Percentiles rank a stretch among this genome's conserved stretches.
Evolutionary conservation across 345 rosid genomes (phyloP).

Genomic region (Moricandia arvensis): DNA sequence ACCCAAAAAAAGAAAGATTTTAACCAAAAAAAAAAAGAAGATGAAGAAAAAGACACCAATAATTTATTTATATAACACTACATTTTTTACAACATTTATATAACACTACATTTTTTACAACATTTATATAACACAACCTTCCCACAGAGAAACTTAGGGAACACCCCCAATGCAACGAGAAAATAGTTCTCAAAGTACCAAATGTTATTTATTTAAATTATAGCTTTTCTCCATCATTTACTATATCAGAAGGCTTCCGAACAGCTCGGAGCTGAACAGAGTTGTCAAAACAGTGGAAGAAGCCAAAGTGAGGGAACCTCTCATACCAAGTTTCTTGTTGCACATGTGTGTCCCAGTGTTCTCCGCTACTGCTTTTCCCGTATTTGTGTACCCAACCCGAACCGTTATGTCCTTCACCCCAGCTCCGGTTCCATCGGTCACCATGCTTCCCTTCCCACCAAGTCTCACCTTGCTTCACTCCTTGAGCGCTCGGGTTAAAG

Average conservation of each 20-base stretch:
- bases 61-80: not conserved
- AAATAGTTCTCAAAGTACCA: not conserved
- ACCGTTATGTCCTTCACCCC: slow-evolving; percentile 88
- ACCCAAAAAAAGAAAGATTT: too few species aligned
- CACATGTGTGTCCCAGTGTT: slow-evolving; percentile 86
- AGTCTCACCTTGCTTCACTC: slow-evolving; percentile 96
- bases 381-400: slow-evolving; percentile 97
- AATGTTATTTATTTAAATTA: not conserved
- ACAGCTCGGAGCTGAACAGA: slow-evolving; percentile 65
- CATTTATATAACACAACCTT: not conserved
- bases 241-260: slow-evolving; percentile 48
- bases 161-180: not conserved
- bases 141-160: not conserved
- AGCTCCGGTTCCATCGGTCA: slow-evolving; percentile 86
- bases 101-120: not conserved
- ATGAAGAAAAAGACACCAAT: too few species aligned
- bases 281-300: slow-evolving; percentile 60
- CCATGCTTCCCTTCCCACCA: slow-evolving; percentile 93
- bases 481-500: slow-evolving; percentile 63
- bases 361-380: slow-evolving; percentile 93
- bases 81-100: too few species aligned
- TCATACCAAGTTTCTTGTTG: slow-evolving; percentile 89
- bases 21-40: too few species aligned
- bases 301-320: slow-evolving; percentile 92
- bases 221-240: not conserved